phyloP scores from a whole-genome alignment of 306 rosid genomes.

The Potentilla sterilis region DNA sequence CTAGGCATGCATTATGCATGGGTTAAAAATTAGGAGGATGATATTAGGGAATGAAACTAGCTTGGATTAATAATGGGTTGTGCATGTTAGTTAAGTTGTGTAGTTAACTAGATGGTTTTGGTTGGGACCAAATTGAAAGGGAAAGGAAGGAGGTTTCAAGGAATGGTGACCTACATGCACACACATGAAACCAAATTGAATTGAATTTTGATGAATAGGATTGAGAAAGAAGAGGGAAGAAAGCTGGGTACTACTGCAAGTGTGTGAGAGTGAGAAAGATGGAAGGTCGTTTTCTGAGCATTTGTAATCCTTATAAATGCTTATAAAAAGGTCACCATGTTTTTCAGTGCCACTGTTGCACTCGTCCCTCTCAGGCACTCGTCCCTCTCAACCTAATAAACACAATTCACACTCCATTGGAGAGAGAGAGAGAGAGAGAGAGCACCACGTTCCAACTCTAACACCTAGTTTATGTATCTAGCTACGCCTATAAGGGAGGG shows the following conservation, averaged over 20 bases:
- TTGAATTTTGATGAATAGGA: constrained; percentile 6
- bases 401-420: not conserved
- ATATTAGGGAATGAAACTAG: too few relatives aligned
- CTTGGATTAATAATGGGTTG: too few relatives aligned
- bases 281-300: constrained; percentile 68
- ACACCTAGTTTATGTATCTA: too few relatives aligned
- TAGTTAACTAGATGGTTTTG: not conserved
- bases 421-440: too few relatives aligned
- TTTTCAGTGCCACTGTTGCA: constrained; percentile 96
- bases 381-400: constrained; percentile 71
- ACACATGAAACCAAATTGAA: not conserved
- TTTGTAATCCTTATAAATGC: constrained; percentile 51
- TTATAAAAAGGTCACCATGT: constrained; percentile 46
- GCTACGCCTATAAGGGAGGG: not conserved
- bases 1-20: too few relatives aligned
- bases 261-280: constrained; percentile 30
- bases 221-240: constrained; percentile 11
- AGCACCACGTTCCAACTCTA: too few relatives aligned
- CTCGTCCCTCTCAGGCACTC: constrained; percentile 46
- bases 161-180: constrained; percentile 17
- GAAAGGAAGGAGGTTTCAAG: not conserved
- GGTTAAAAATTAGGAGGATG: too few relatives aligned
- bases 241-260: not conserved
- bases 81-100: too few relatives aligned
- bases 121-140: constrained; percentile 9